These are phyloP conservation scores for Melanogaster broomeanus DNA, from an alignment of 768 basidiomycete species.

Conservation along the genomic window DNA sequence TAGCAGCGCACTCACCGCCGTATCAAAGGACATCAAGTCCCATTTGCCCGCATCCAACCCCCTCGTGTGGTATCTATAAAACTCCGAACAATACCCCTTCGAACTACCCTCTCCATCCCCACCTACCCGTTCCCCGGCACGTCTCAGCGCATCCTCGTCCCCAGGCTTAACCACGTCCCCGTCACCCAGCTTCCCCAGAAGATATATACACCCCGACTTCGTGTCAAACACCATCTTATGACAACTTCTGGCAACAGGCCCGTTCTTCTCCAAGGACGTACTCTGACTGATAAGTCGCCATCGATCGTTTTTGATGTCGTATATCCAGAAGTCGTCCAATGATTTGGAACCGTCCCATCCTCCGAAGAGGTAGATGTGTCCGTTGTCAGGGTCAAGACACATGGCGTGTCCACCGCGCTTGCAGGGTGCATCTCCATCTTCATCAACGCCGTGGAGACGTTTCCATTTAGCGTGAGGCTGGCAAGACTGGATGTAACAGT, in stretches of 20 bases:
- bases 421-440: slow-evolving; percentile 63
- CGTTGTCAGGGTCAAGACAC: slow-evolving; percentile 69
- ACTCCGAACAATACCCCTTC: slow-evolving; percentile 58
- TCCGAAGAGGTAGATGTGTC: slow-evolving; percentile 73
- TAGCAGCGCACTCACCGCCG: slow-evolving; percentile 48
- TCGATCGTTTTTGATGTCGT: slow-evolving; percentile 54
- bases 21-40: slow-evolving; percentile 70
- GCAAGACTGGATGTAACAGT: slow-evolving; percentile 53
- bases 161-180: slow-evolving; percentile 41
- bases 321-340: slow-evolving; percentile 81
- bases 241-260: slow-evolving; percentile 71
- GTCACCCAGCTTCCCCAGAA: slow-evolving; percentile 70
- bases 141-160: slow-evolving; percentile 36
- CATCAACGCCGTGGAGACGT: slow-evolving; percentile 57
- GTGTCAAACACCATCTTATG: slow-evolving; percentile 83
- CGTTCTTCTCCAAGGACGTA: slow-evolving; percentile 58
- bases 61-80: slow-evolving; percentile 73
- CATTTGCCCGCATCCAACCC: slow-evolving; percentile 66
- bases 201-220: slow-evolving; percentile 68
- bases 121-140: slow-evolving; percentile 21
- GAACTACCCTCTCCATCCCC: slow-evolving; percentile 10
- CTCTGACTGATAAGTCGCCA: slow-evolving; percentile 63
- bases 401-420: slow-evolving; percentile 80
- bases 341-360: slow-evolving; percentile 77
- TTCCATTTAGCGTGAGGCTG: slow-evolving; percentile 66